Conservation (phyloP, 2,329 filamentous ascomycete genomes). For the Pseudofabraea citricarpa region DNA sequence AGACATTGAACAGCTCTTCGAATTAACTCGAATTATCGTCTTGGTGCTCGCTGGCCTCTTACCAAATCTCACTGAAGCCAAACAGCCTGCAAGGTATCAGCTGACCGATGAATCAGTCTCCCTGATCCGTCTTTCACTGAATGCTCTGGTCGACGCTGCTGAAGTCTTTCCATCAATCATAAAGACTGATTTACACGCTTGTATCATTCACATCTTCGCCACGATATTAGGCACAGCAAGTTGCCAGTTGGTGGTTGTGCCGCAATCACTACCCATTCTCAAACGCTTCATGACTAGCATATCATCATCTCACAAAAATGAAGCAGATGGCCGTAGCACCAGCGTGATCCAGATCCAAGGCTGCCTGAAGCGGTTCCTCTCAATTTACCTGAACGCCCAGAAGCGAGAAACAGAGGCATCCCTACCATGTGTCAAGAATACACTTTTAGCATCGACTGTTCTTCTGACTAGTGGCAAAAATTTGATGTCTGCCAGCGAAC, state of each 20-base stretch:
- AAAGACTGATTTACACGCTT: slow-evolving; percentile 91
- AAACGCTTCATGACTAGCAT: slow-evolving; percentile 84
- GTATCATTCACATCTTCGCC: slow-evolving; percentile 93
- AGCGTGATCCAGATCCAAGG: slow-evolving; percentile 62
- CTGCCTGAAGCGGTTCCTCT: slow-evolving; percentile 76
- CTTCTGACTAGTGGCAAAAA: slow-evolving; percentile 78
- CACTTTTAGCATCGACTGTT: slow-evolving; percentile 81
- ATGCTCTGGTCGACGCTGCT: slow-evolving; percentile 88
- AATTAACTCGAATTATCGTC: slow-evolving; percentile 93
- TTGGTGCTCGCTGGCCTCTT: slow-evolving; percentile 83
- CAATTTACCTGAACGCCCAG: slow-evolving; percentile 72
- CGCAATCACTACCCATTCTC: slow-evolving; percentile 84
- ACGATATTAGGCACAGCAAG: slow-evolving; percentile 83
- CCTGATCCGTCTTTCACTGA: slow-evolving; percentile 74
- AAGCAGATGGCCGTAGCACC: slow-evolving; percentile 30
- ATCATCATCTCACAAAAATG: slow-evolving; percentile 40
- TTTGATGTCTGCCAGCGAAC: slow-evolving; percentile 68
- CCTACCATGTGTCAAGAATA: slow-evolving; percentile 87
- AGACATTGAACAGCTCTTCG: slow-evolving; percentile 96
- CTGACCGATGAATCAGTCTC: slow-evolving; percentile 83
- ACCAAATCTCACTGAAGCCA: slow-evolving; percentile 69
- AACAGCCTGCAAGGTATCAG: slow-evolving; percentile 61
- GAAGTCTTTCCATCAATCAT: slow-evolving; percentile 96
- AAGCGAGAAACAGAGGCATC: slow-evolving; percentile 71
- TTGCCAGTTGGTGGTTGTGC: slow-evolving; percentile 85